Evolutionary conservation across 257 asterid species (phyloP).

Genomic region (Nemophila menziesii): DNA sequence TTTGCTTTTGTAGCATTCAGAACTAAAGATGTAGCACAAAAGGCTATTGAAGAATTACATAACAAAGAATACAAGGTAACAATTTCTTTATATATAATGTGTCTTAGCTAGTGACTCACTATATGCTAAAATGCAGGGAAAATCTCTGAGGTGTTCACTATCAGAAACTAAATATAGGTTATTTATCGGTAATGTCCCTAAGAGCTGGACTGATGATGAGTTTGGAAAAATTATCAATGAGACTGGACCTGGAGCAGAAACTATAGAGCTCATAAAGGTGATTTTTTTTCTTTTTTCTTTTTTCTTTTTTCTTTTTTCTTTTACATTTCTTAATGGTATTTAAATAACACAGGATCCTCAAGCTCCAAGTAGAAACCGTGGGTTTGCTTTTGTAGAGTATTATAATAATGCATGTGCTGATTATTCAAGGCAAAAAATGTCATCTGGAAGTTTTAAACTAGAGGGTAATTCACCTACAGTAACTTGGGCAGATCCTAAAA

Average conservation of each 20-base stretch:
- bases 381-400: constrained; percentile 91
- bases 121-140: constrained; percentile 51
- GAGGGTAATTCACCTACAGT: constrained; percentile 79
- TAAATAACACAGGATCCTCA: constrained; percentile 69
- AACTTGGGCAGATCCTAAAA: constrained; percentile 96
- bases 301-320: no score
- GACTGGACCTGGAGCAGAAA: constrained; percentile 90
- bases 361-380: constrained; percentile 73
- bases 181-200: constrained; percentile 86
- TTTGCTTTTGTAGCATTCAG: constrained; percentile 90
- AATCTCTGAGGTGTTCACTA: constrained; percentile 68
- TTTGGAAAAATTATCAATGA: constrained; percentile 56
- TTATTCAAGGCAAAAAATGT: constrained; percentile 68
- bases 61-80: constrained; percentile 80
- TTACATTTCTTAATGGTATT: no score
- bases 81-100: constrained; percentile 8
- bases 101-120: constrained; percentile 6
- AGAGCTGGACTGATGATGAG: constrained; percentile 71
- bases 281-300: constrained; percentile 1
- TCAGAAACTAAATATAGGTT: constrained; percentile 84
- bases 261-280: constrained; percentile 86
- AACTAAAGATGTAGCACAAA: constrained; percentile 70
- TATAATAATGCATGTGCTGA: constrained; percentile 97
- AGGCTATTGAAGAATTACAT: constrained; percentile 73
- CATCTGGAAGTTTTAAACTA: constrained; percentile 52